phyloP scores from a whole-genome alignment of 805 yeast species.

The Cyberlindnera saturnus region DNA sequence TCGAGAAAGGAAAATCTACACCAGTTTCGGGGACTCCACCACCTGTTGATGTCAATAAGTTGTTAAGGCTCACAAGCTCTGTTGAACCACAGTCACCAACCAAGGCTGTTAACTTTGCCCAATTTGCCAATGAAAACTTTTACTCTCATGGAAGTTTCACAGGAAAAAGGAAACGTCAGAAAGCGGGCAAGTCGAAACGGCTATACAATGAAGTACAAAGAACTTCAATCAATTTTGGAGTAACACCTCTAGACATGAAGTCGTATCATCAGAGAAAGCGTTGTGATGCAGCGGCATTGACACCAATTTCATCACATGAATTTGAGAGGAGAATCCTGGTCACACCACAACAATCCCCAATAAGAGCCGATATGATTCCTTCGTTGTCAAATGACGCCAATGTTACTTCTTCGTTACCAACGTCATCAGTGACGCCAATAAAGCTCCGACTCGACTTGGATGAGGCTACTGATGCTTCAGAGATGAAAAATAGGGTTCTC shows the following conservation, averaged over 20 bases:
- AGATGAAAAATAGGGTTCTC: background rate
- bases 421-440: background rate
- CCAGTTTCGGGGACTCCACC: background rate
- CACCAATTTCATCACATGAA: background rate
- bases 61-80: slow-evolving; percentile 6
- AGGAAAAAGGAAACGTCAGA: background rate
- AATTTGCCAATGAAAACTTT: slow-evolving; percentile 14
- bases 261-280: slow-evolving; percentile 1
- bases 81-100: slow-evolving; percentile 2
- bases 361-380: background rate
- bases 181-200: slow-evolving; percentile 5
- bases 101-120: slow-evolving; percentile 9
- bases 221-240: slow-evolving; percentile 15
- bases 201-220: slow-evolving; percentile 17
- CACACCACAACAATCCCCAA: background rate
- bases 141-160: background rate
- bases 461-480: slow-evolving; percentile 3
- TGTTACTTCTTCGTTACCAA: too few species aligned
- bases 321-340: background rate
- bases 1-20: background rate
- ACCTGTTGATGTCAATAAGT: slow-evolving; percentile 11
- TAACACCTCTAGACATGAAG: slow-evolving; percentile 12
- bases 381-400: too few species aligned
- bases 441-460: background rate
- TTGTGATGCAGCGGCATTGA: background rate